These are phyloP conservation scores for Epichloe aotearoae DNA, from an alignment of 2,329 filamentous ascomycete genomes.

Conservation along the genomic window DNA sequence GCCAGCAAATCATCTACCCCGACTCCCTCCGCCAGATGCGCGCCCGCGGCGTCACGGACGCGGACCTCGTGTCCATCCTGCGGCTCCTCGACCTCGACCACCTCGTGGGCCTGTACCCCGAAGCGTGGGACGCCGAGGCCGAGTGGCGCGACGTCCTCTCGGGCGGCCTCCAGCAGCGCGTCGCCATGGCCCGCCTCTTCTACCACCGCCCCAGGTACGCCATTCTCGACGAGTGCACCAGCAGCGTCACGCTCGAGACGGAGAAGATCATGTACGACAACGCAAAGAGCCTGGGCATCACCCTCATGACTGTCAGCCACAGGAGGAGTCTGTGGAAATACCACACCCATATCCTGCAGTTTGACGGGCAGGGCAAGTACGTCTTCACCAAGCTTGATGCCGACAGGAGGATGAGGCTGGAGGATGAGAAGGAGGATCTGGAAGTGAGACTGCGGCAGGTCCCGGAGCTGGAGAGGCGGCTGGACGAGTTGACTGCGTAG, in stretches of 20 bases:
- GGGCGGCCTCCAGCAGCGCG: conserved; percentile 84
- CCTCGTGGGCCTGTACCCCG: conserved; percentile 61
- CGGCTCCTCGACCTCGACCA: conserved; percentile 69
- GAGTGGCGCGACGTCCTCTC: conserved; percentile 95
- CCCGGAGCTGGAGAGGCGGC: conserved; percentile 73
- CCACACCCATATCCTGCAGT: conserved; percentile 86
- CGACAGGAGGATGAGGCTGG: conserved; percentile 67
- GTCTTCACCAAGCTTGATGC: conserved; percentile 86
- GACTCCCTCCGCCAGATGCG: conserved; percentile 82
- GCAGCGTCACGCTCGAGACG: conserved; percentile 84
- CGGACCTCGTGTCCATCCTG: conserved; percentile 65
- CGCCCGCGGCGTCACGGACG: conserved; percentile 67
- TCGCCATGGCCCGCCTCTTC: conserved; percentile 91
- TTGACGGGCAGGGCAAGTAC: conserved; percentile 85
- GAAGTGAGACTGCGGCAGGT: conserved; percentile 75
- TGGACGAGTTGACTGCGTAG: conserved; percentile 56
- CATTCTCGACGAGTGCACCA: conserved; percentile 94
- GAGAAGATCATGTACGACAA: conserved; percentile 96
- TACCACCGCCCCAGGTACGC: conserved; percentile 89
- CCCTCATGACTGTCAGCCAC: conserved; percentile 93
- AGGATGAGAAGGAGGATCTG: conserved; percentile 94
- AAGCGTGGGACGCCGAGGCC: conserved; percentile 83
- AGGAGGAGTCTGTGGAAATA: conserved; percentile 91
- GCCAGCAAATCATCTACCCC: conserved; percentile 94
- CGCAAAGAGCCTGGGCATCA: conserved; percentile 81